Base-by-base conservation (phyloP, 768 basidiomycete genomes). In the Crucibulum laeve region DNA sequence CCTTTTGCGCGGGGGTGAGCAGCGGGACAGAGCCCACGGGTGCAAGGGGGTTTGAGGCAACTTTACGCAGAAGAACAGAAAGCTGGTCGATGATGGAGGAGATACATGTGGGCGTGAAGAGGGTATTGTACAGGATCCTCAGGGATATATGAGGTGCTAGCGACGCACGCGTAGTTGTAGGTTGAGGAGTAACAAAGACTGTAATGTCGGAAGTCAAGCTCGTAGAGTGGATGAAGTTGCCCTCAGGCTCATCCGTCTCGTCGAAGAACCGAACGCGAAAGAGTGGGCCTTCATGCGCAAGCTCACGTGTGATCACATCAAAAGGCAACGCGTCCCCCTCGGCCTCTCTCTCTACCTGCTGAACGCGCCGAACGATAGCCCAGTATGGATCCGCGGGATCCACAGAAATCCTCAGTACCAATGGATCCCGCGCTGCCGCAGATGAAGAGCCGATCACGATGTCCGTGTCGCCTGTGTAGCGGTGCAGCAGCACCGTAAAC, bases 181-280 rank as follows among this genome's bases (percentile, higher is more conserved):
- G 77, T 3, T 84, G 80, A 11, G 83, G 74, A 4, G 84, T 86
- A 34, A 97, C 79, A 63, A 92, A 94, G 51, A 98, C 69, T 13
- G 93, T 96, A 47, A 97, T 74, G 61, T 97, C 94, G n/a, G 93
- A 87, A 4, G 89, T 91, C 46, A 89, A 68, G 49, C 81, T 84
- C 0, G 94, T 93, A 0, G 81, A 80, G 19, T 77, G 74, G 46
- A 94, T 80, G 55, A 91, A 93, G 45, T 76, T 75, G 44, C 82
- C 85, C 38, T 73, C 82, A 32, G 74, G 79, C 26, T 79, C 65
- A 51, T 91, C 89, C 1, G 85, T 93, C 60, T 88, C 89, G 57
- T 97, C 93, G 61, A 96, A 92, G 73, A 97, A 96, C n/a, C 93
- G 83, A 32, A 96, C 92, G 40, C 93, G 80, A 68, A 96, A 97